Percentiles rank a stretch among this genome's conserved stretches.
These are phyloP conservation scores for Secale cereale DNA, from an alignment of 176 grass and related monocot species.

Conservation along the genomic window DNA sequence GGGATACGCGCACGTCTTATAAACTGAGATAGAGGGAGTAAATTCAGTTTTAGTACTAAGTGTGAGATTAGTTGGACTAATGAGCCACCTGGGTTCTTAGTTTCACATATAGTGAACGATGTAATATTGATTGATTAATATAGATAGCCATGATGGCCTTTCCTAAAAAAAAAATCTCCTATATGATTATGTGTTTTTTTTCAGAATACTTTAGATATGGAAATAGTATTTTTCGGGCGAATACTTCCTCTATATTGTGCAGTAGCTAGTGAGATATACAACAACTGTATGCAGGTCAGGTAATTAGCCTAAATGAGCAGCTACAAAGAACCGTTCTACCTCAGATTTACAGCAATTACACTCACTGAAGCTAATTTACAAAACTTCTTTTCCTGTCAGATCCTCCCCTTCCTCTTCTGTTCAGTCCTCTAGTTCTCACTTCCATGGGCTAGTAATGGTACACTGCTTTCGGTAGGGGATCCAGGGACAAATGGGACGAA, in stretches of 20 bases:
- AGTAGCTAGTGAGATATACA: slow-evolving; percentile 4
- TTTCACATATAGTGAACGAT: no score
- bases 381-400: slow-evolving; percentile 1
- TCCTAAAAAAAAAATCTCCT: no score
- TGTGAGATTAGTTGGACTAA: no score
- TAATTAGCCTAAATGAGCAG: slow-evolving; percentile 8
- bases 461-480: slow-evolving; percentile 55
- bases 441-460: slow-evolving; percentile 22
- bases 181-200: no score
- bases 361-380: slow-evolving; percentile 31
- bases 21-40: no score
- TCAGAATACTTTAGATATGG: no score
- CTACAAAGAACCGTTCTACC: slow-evolving; percentile 8
- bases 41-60: no score
- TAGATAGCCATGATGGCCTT: no score
- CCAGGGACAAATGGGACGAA: slow-evolving; percentile 70
- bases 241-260: neutral
- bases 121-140: no score
- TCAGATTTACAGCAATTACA: slow-evolving; percentile 14
- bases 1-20: no score
- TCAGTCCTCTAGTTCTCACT: neutral
- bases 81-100: no score
- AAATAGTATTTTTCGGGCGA: no score
- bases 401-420: neutral
- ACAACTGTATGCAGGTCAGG: neutral